Percentiles rank a stretch among this genome's conserved stretches.
phyloP scores from a whole-genome alignment of 768 basidiomycete genomes.

The Tylopilus felleus region DNA sequence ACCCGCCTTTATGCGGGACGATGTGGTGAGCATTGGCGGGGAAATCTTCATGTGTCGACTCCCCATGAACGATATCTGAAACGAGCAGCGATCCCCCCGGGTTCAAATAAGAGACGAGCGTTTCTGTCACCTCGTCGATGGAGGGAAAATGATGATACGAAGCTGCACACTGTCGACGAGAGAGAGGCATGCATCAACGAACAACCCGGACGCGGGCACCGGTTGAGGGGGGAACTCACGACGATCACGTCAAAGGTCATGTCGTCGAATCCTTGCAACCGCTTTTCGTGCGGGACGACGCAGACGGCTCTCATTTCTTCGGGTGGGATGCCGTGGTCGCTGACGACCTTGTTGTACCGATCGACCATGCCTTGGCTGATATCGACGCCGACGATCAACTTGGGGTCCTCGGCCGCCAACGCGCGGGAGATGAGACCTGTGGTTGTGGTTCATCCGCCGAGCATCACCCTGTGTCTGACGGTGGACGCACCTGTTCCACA shows the following conservation, averaged over 20 bases:
- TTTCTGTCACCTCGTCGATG: conserved; percentile 47
- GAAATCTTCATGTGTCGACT: conserved; percentile 25
- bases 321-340: conserved; percentile 56
- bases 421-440: conserved; percentile 62
- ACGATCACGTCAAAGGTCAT: conserved; percentile 66
- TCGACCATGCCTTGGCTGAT: conserved; percentile 72
- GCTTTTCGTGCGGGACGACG: conserved; percentile 38
- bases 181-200: neutral
- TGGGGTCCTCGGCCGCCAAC: conserved; percentile 56
- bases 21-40: conserved; percentile 37
- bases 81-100: conserved; percentile 61
- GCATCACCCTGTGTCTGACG: neutral
- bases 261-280: conserved; percentile 52
- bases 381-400: conserved; percentile 68
- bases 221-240: conserved; percentile 39
- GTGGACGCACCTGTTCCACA: conserved; percentile 59
- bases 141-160: conserved; percentile 63
- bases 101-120: conserved; percentile 55
- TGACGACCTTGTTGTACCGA: conserved; percentile 54
- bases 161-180: conserved; percentile 47
- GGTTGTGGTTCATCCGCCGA: neutral
- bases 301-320: conserved; percentile 69
- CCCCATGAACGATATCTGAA: conserved; percentile 44
- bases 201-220: neutral
- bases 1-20: conserved; percentile 55